These are phyloP conservation scores for Aspergillus sp. DNA, from an alignment of 2,329 filamentous ascomycete genomes.

Conservation along the genomic window DNA sequence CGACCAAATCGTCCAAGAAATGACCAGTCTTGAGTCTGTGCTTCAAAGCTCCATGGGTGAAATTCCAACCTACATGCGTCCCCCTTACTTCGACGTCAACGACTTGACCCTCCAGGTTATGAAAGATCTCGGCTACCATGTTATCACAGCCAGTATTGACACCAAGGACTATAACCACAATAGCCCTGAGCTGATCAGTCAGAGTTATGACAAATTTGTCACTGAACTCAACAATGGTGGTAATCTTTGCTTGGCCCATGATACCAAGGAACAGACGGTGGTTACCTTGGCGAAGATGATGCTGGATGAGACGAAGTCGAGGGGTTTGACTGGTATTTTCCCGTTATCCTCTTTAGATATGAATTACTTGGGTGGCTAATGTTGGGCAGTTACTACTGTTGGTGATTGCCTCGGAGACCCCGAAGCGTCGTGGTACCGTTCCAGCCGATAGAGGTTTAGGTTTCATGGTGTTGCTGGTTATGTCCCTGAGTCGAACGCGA, in stretches of 20 bases:
- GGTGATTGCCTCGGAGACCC: conserved; percentile 61
- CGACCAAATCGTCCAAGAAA: conserved; percentile 38
- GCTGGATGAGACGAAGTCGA: conserved; percentile 38
- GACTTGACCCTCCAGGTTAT: conserved; percentile 36
- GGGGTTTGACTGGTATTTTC: conserved; percentile 43
- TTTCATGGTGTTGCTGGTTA: background rate
- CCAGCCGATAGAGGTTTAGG: background rate
- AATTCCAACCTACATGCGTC: conserved; percentile 52
- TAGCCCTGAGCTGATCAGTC: conserved; percentile 26
- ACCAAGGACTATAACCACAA: conserved; percentile 46
- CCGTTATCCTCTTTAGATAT: background rate
- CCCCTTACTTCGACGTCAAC: conserved; percentile 45
- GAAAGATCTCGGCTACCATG: conserved; percentile 47
- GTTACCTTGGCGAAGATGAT: conserved; percentile 33
- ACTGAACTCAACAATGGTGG: conserved; percentile 33
- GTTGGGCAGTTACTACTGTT: conserved; percentile 51
- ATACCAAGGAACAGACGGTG: conserved; percentile 40
- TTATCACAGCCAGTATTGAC: conserved; percentile 46
- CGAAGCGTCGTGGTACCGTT: conserved; percentile 54
- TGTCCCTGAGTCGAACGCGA: too few species aligned
- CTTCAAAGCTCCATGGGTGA: conserved; percentile 44
- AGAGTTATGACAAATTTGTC: conserved; percentile 34
- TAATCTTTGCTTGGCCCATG: conserved; percentile 40
- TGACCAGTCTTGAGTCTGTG: conserved; percentile 45
- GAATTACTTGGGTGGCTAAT: background rate